Base-by-base conservation (phyloP, 2,329 filamentous ascomycete species). In the Arachnomyces sp. region DNA sequence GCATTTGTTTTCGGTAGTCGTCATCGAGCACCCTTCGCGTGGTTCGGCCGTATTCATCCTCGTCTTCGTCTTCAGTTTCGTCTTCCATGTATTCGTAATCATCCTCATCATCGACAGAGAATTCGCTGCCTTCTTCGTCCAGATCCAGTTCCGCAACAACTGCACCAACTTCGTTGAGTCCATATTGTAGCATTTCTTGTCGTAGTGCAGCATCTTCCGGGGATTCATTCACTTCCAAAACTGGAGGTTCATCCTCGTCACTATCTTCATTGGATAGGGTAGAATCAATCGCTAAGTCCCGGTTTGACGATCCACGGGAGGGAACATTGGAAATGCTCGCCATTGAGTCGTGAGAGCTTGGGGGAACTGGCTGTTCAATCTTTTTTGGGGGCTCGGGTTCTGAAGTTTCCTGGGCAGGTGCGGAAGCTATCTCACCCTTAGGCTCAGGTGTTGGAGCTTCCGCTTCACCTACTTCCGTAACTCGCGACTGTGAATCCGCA, bases 141-240 rank as follows among this genome's bases (percentile, higher is more conserved):
- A 96, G 63, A 43, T 93, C 78, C 34, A 98, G 74, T 63, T 96
- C 88, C 12, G 92, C 92, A 12, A 98, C 92, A 2, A 98, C 84
- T 29, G 86, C 79, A 3, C 88, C 87, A 42, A 98, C 81, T 60
- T 96, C 90, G 33, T 82, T 81, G 62, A 94, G 68, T 45, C 85
- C 82, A 57, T 96, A 98, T 47, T 84, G 75, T 6, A 96, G 72
- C 89, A 98, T 96, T 55, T 95, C 81, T 42, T 81, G 77, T 4
- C 92, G 81, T 16, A 94, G 63, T 25, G 74, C 74, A 3, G 87
- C 84, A 47, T 95, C 90, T 49, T 94, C 88, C 9, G 76, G 70
- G 0, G 82, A 77, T 52, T 98, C 92, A 38, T 84, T 74, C 1
- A 81, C 73, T 2, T 87, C 83, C 11, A 84, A 73, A 9, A 87